Base-by-base conservation (phyloP, 2,329 filamentous ascomycete species). In the Neonectria ditissima region DNA sequence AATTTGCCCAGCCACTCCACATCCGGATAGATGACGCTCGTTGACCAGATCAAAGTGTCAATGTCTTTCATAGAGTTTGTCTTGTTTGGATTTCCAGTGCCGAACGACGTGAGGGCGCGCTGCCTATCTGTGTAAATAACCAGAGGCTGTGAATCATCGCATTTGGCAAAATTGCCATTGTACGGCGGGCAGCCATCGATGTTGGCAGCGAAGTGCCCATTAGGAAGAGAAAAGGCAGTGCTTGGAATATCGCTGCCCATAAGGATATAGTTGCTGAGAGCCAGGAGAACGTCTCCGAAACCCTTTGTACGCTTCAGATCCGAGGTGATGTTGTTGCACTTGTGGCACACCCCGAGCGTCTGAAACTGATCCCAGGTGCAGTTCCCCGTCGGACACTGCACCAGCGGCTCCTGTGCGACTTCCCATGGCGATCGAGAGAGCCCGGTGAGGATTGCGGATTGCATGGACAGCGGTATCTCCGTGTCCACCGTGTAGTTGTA, bases 291-390 rank as follows among this genome's bases (percentile, higher is more conserved):
- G 2, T 48, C n/a, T 18, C 44, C 61, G n/a, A 62, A 68, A 11
- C 32, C 59, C 0, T 22, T 22, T 0, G 63, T 47, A n/a, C 24
- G 34, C 7, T 24, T 50, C 6, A 72, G 65, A 1, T 69, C n/a
- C 1, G 59, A 65, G 2, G 62, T 66, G 16, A 70, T 18, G 37
- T 73, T 60, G n/a, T 66, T 52, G 51, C 69, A 73, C 8, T 44
- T 65, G 2, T 69, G 45, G 52, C 68, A 73, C 22, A 73, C 67
- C 5, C 62, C 70, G 6, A 68, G 62, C 3, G 66, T 71, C 14
- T 66, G 53, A n/a, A 72, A 73, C 0, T 53, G 59, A 7, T 59
- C 51, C 70, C 68, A 73, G 2, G 63, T 71, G 39, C 69, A 72
- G 54, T 72, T 67, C 1, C 65, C 59, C 0, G 66, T 65, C 5